These are phyloP conservation scores for Hirsutella rhossiliensis DNA, from an alignment of 2,329 filamentous ascomycete genomes.

Conservation along the genomic window DNA sequence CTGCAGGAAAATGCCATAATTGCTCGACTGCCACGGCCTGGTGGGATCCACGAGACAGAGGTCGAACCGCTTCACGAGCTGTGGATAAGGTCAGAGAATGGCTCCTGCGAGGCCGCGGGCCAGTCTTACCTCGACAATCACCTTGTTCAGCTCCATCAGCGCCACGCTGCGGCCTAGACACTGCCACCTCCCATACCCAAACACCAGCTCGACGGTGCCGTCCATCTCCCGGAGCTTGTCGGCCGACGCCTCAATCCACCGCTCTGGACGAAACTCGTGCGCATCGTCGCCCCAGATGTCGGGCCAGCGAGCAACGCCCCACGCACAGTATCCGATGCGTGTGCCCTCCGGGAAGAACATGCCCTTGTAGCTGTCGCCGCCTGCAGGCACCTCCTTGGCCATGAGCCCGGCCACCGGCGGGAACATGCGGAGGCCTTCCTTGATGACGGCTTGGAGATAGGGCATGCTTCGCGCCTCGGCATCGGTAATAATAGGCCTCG, in stretches of 20 bases:
- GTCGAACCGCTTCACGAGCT: slow-evolving; percentile 20
- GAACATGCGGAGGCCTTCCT: slow-evolving; percentile 30
- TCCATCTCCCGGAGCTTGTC: slow-evolving; percentile 22
- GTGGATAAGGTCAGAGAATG: background rate
- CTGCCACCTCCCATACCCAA: slow-evolving; percentile 25
- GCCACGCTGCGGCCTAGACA: slow-evolving; percentile 27
- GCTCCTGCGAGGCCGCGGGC: background rate
- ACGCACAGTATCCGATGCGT: slow-evolving; percentile 19
- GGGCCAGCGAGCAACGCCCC: slow-evolving; percentile 20
- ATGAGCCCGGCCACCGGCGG: slow-evolving; percentile 23
- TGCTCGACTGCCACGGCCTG: slow-evolving; percentile 17
- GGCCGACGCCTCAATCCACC: slow-evolving; percentile 22
- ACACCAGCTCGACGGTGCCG: slow-evolving; percentile 23
- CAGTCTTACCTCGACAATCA: slow-evolving; percentile 26
- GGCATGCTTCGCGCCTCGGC: slow-evolving; percentile 22
- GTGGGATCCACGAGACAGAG: slow-evolving; percentile 17
- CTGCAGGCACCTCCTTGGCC: slow-evolving; percentile 19
- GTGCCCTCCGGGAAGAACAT: slow-evolving; percentile 20
- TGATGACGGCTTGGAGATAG: slow-evolving; percentile 36
- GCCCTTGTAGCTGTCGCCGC: slow-evolving; percentile 19
- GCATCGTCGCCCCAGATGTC: slow-evolving; percentile 23
- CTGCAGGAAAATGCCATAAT: slow-evolving; percentile 18
- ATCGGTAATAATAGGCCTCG: slow-evolving; percentile 16
- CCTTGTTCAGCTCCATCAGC: slow-evolving; percentile 25
- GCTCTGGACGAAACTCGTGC: slow-evolving; percentile 19